Evolutionary conservation across 2,329 filamentous ascomycete genomes (phyloP).

Genomic region (Chalaropsis ovoidea): DNA sequence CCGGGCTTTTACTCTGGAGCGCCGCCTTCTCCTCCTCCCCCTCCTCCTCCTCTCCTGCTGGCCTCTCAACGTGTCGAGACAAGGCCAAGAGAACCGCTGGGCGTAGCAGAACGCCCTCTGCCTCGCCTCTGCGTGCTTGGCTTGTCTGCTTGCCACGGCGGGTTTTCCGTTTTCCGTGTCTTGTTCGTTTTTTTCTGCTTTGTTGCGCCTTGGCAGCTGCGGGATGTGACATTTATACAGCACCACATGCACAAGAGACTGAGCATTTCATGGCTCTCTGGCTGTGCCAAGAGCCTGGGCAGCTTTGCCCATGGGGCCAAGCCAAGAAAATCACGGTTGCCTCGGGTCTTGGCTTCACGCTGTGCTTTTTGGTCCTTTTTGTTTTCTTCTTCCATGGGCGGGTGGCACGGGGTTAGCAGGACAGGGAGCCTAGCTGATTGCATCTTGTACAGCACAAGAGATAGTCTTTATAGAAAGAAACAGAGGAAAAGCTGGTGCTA

Average conservation of each 20-base stretch:
- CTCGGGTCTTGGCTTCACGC: constrained; percentile 8
- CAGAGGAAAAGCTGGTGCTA: neutral
- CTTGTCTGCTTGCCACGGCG: neutral
- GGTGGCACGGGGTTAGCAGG: constrained; percentile 4
- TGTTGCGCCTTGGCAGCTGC: constrained; percentile 2
- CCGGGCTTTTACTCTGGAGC: neutral
- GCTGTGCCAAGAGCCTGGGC: constrained; percentile 14
- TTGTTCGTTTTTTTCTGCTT: neutral
- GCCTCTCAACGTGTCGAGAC: neutral
- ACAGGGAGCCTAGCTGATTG: neutral
- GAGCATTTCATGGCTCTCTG: neutral
- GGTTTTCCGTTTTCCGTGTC: neutral
- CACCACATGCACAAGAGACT: neutral
- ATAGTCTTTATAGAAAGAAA: neutral
- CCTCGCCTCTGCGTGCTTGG: neutral
- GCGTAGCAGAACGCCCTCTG: neutral
- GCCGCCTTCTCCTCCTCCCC: neutral
- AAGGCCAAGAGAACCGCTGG: neutral
- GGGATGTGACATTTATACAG: neutral
- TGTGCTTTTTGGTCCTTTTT: neutral
- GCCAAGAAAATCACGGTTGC: constrained; percentile 13
- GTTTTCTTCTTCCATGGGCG: no score
- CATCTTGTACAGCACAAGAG: neutral
- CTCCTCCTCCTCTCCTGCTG: neutral
- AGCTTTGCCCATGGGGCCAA: neutral